These are phyloP conservation scores for Kingdonia uniflora DNA, from an alignment of 164 flowering plant genomes.

Conservation along the genomic window DNA sequence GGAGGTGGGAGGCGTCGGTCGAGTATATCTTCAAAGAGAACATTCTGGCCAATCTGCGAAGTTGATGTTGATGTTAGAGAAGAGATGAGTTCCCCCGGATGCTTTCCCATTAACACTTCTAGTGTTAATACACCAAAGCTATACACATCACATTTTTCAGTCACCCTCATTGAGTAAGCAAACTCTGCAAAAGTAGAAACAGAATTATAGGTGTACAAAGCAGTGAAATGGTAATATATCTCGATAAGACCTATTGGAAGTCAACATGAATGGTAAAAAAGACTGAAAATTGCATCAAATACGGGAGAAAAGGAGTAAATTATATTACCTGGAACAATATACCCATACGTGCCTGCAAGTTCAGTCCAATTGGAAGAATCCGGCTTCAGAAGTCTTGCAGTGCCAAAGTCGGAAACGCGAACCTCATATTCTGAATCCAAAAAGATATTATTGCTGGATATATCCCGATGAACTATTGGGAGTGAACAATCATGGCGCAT, in stretches of 20 bases:
- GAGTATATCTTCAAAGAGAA: not conserved
- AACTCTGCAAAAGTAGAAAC: not conserved
- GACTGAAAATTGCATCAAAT: no score
- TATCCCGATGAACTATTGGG: not conserved
- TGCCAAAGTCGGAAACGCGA: not conserved
- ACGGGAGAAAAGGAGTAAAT: no score
- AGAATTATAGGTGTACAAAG: not conserved
- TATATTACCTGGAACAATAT: not conserved
- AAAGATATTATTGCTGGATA: slow-evolving; percentile 1
- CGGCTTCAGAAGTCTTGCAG: no score
- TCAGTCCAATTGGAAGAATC: slow-evolving; percentile 5
- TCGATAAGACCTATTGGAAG: no score
- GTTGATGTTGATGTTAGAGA: not conserved
- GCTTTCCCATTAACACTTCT: not conserved
- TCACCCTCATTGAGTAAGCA: no score
- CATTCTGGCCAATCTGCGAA: not conserved
- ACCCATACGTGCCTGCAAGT: slow-evolving; percentile 1
- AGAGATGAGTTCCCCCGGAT: not conserved
- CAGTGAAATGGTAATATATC: no score
- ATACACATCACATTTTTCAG: no score
- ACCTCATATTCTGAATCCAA: not conserved
- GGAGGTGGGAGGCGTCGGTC: not conserved
- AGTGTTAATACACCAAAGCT: no score
- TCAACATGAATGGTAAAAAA: no score
- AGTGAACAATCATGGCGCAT: not conserved